Evolutionary conservation across 495 filamentous ascomycete genomes (phyloP), one percentile per base, ranked within the genome.

Genomic region (Letharia columbiana): DNA sequence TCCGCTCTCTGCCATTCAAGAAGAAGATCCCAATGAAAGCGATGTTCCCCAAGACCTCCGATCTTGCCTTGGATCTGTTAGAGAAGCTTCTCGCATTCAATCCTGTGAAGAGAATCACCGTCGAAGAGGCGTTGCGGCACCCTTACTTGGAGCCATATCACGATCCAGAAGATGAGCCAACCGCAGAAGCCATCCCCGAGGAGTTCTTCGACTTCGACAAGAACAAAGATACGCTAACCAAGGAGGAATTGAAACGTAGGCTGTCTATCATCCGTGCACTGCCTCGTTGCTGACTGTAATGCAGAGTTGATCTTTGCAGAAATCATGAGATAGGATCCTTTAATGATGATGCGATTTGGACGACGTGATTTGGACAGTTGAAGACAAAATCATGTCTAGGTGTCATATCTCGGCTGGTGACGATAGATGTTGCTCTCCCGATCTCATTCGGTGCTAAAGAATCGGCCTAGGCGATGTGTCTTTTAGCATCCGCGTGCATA

Each of bases 181-280:
- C 91, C 20, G 95, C 95, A 15, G 87, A 90, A 17, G 91, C 95
- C 20, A 99, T 99, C 70, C 95, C 95, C 0, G 92, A 97, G 72
- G 92, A 95, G 73, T 99, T 99, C 84, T 99, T 99, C 76, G 94
- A 98, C 77, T 99, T 99, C 75, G 95, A 99, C 80, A 96, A 96
- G 83, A 94, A 96, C 81, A 99, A 99, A 87, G 95, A 99, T 76
- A 91, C 88, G 67, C 81, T 99, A 69, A 96, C 89, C 82, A 99
- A 99, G 81, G 95, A 99, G 77, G 90, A 99, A 79, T 77, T 99
- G 77, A 97, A 96, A 82, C 73, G 88, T 90, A 74, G 76, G 85
- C 79, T 64, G 31, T 65, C 66, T 71, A 69, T 71, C 61, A 56
- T 52, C 23, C 31, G 57, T 10, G 35, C 31, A 45, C 33, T 35